Conservation (phyloP, 805 yeast species). For the Komagataella populi region DNA sequence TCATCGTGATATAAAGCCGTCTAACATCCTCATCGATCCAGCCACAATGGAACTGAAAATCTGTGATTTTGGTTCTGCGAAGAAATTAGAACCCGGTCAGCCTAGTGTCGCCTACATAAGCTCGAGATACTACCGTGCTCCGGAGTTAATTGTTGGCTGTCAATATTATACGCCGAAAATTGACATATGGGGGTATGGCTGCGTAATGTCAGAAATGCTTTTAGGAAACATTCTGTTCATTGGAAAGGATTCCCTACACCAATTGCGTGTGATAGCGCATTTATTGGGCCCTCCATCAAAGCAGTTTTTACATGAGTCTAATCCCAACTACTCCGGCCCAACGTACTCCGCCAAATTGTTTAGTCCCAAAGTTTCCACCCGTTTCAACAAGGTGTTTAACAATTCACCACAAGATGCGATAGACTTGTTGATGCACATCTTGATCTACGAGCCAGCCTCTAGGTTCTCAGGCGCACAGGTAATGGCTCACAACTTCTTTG, state of each 20-base stretch:
- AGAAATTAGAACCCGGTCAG: constrained; percentile 61
- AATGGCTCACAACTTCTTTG: constrained; percentile 79
- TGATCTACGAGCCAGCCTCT: constrained; percentile 81
- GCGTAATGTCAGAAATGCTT: constrained; percentile 90
- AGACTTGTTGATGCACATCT: constrained; percentile 65
- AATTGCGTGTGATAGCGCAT: constrained; percentile 81
- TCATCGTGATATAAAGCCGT: constrained; percentile 78
- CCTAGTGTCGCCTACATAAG: constrained; percentile 94
- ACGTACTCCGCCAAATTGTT: constrained; percentile 31
- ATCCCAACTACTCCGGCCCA: constrained; percentile 67
- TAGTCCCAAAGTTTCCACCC: constrained; percentile 1
- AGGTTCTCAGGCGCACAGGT: constrained; percentile 75
- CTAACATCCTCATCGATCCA: constrained; percentile 70
- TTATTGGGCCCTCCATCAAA: constrained; percentile 79
- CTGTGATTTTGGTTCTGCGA: constrained; percentile 82
- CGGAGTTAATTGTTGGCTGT: constrained; percentile 88
- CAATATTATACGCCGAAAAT: constrained; percentile 79
- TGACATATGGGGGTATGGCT: constrained; percentile 96
- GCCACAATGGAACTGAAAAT: constrained; percentile 51
- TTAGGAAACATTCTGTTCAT: constrained; percentile 92
- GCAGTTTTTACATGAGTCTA: constrained; percentile 57
- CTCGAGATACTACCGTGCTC: constrained; percentile 91
- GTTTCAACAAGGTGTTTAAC: constrained; percentile 52
- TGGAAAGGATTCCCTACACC: constrained; percentile 81
- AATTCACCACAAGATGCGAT: constrained; percentile 78